Evolutionary conservation across 2,329 filamentous ascomycete genomes (phyloP).

Genomic region (Stemphylium vesicarium): DNA sequence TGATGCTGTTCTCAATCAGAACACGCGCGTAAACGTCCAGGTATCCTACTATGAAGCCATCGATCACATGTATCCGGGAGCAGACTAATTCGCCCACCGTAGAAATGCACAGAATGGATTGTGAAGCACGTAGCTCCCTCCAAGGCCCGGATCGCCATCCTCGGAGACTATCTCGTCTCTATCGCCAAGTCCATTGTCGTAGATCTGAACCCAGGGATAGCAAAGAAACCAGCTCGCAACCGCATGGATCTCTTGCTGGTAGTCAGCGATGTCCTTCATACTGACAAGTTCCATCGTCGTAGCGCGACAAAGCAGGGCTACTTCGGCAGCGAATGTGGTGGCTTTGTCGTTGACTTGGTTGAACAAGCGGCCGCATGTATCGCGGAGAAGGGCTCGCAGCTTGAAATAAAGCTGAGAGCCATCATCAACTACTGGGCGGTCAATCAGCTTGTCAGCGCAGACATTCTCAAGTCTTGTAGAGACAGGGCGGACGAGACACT

Average conservation of each 20-base stretch:
- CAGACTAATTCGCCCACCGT: slow-evolving; percentile 42
- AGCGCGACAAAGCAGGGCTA: slow-evolving; percentile 10
- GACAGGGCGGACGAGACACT: slow-evolving; percentile 59
- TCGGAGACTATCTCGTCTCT: slow-evolving; percentile 78
- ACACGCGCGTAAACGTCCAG: slow-evolving; percentile 40
- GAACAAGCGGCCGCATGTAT: slow-evolving; percentile 60
- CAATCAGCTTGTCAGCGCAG: slow-evolving; percentile 65
- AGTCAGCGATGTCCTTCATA: slow-evolving; percentile 76
- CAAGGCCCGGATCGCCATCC: slow-evolving; percentile 65
- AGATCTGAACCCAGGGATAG: slow-evolving; percentile 19
- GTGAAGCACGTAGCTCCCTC: slow-evolving; percentile 74
- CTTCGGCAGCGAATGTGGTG: slow-evolving; percentile 53
- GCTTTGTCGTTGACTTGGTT: slow-evolving; percentile 67
- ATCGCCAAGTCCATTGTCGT: slow-evolving; percentile 66
- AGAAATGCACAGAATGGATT: slow-evolving; percentile 91
- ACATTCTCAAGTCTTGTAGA: slow-evolving; percentile 64
- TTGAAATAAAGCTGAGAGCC: slow-evolving; percentile 63
- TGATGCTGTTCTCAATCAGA: slow-evolving; percentile 37
- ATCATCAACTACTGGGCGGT: slow-evolving; percentile 75
- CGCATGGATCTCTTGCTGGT: slow-evolving; percentile 79
- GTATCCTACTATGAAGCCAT: slow-evolving; percentile 37
- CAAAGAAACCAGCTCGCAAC: slow-evolving; percentile 66
- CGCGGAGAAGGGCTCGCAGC: slow-evolving; percentile 68
- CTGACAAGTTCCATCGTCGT: slow-evolving; percentile 33
- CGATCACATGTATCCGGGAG: slow-evolving; percentile 26